Evolutionary conservation across 768 basidiomycete genomes (phyloP).

Genomic region (Boletus barrowsii): DNA sequence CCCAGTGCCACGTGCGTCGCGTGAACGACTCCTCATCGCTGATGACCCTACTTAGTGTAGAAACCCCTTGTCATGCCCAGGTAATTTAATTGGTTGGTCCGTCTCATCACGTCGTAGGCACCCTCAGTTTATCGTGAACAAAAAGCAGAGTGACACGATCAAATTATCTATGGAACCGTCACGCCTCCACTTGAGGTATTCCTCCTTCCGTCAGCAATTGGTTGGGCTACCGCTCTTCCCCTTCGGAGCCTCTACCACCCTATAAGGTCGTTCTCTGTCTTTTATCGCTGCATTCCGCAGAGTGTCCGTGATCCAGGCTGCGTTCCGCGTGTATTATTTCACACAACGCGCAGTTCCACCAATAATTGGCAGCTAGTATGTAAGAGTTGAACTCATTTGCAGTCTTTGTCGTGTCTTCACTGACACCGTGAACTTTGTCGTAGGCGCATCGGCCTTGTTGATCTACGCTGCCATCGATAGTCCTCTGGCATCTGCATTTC

Average conservation of each 20-base stretch:
- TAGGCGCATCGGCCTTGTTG: constrained; percentile 55
- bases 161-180: background rate
- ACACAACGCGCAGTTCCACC: constrained; percentile 39
- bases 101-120: too few relatives aligned
- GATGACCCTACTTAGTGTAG: too few relatives aligned
- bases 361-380: constrained; percentile 19
- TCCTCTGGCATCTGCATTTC: constrained; percentile 49
- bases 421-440: too few relatives aligned
- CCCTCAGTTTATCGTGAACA: too few relatives aligned
- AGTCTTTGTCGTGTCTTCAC: too few relatives aligned
- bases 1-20: too few relatives aligned
- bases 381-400: constrained; percentile 7
- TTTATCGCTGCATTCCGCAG: constrained; percentile 52
- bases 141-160: background rate
- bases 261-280: constrained; percentile 34
- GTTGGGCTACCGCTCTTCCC: constrained; percentile 11
- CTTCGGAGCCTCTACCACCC: constrained; percentile 4
- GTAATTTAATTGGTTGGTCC: too few relatives aligned
- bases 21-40: too few relatives aligned
- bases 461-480: constrained; percentile 52
- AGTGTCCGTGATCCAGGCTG: constrained; percentile 46
- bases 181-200: background rate
- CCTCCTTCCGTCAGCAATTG: constrained; percentile 6
- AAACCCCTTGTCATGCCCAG: too few relatives aligned
- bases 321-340: constrained; percentile 51